phyloP scores from a whole-genome alignment of 192 early-diverging fungal genomes.

The Backusella sp. region DNA sequence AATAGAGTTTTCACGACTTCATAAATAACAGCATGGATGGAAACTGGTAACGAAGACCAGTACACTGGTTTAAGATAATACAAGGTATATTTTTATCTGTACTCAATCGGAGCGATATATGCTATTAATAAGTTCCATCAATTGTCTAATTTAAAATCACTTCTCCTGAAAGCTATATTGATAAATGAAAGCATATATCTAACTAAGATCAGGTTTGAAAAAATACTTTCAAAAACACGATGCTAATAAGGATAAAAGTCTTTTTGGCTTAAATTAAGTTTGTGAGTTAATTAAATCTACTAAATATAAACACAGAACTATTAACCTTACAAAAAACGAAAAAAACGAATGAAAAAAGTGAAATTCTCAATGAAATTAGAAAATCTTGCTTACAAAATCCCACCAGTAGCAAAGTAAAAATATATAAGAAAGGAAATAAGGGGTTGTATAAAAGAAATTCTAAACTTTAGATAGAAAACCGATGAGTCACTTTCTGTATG shows the following conservation, averaged over 20 bases:
- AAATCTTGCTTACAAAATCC: not conserved
- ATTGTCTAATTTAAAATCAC: not conserved
- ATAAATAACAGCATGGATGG: no score
- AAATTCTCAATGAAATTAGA: not conserved
- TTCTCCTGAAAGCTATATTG: not conserved
- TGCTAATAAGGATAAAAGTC: not conserved
- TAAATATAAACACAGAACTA: not conserved
- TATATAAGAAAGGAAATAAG: not conserved
- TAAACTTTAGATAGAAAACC: not conserved
- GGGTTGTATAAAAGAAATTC: not conserved
- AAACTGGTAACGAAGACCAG: no score
- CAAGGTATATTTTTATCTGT: not conserved
- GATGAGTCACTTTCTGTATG: not conserved
- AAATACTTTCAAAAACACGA: not conserved
- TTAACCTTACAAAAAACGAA: not conserved
- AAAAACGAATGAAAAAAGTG: not conserved
- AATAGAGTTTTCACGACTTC: no score
- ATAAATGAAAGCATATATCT: not conserved
- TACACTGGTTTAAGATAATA: not conserved
- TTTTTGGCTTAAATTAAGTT: not conserved
- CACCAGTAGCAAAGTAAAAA: not conserved
- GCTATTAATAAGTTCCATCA: not conserved
- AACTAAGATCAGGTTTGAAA: not conserved
- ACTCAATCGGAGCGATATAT: not conserved
- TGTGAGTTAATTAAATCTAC: not conserved